Evolutionary conservation across 805 yeast species (phyloP).

Genomic region (Metschnikowia gruessii): DNA sequence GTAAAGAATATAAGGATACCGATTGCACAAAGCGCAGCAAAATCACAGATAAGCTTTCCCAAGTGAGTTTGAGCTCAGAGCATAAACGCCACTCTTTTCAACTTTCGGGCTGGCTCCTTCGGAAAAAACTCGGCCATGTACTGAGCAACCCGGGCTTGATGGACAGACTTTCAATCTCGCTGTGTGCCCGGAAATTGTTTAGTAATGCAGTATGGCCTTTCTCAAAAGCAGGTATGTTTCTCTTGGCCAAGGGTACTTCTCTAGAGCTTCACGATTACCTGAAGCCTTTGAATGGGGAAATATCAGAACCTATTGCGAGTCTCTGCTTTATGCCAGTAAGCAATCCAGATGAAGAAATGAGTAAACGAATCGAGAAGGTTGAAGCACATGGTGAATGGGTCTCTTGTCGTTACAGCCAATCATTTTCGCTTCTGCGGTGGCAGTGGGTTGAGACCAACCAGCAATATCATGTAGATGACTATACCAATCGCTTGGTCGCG

Average conservation of each 20-base stretch:
- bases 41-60: background rate
- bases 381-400: conserved; percentile 4
- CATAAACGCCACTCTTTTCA: background rate
- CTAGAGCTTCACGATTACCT: conserved; percentile 1
- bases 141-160: background rate
- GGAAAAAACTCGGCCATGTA: background rate
- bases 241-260: background rate
- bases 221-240: background rate
- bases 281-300: background rate
- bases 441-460: background rate
- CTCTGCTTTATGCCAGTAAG: background rate
- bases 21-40: background rate
- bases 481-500: background rate
- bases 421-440: conserved; percentile 2
- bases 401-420: background rate
- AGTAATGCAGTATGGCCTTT: conserved; percentile 1
- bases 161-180: background rate
- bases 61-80: background rate
- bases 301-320: background rate
- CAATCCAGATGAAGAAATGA: background rate
- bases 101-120: background rate
- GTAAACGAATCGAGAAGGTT: background rate
- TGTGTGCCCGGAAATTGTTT: background rate
- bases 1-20: background rate
- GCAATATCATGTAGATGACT: background rate